A percentile compares a stretch with the other conserved stretches of the same genome.
Conservation (phyloP, 2,329 filamentous ascomycete genomes). For the Macroventuria anomochaeta region DNA sequence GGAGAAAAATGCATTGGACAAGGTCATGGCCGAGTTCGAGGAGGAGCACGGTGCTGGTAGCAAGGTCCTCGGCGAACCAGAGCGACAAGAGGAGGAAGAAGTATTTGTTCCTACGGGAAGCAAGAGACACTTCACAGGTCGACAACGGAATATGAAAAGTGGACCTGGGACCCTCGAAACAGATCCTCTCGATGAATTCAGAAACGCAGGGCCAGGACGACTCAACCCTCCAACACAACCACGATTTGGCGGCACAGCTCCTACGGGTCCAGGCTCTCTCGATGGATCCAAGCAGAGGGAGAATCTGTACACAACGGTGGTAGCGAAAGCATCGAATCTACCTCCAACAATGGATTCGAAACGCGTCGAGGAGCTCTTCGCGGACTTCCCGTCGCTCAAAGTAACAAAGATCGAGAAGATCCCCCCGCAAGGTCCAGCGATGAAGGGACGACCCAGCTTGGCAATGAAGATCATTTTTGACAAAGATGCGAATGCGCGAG, state of each 20-base stretch:
- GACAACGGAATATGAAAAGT: conserved; percentile 40
- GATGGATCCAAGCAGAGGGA: conserved; percentile 28
- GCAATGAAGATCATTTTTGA: conserved; percentile 45
- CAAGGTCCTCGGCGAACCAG: conserved; percentile 33
- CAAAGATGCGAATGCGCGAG: conserved; percentile 35
- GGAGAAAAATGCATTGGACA: conserved; percentile 40
- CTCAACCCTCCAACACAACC: conserved; percentile 23
- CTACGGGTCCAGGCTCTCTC: conserved; percentile 22
- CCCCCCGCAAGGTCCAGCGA: conserved; percentile 27
- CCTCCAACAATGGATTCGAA: conserved; percentile 35
- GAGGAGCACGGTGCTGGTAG: conserved; percentile 39
- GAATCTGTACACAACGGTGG: conserved; percentile 38
- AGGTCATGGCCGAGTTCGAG: conserved; percentile 41
- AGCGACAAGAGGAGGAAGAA: conserved; percentile 28
- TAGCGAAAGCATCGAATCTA: conserved; percentile 43
- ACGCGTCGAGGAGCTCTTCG: conserved; percentile 40
- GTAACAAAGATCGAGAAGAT: conserved; percentile 41
- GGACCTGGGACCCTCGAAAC: conserved; percentile 42
- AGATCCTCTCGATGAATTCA: conserved; percentile 33
- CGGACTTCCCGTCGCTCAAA: conserved; percentile 40
- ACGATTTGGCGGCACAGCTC: conserved; percentile 22
- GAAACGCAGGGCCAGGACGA: conserved; percentile 22
- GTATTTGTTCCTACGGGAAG: conserved; percentile 38
- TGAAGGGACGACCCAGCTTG: conserved; percentile 31
- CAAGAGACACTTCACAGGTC: conserved; percentile 41